Evolutionary conservation across 2,329 filamentous ascomycete genomes (phyloP).

Genomic region (Sporothrix phasma): DNA sequence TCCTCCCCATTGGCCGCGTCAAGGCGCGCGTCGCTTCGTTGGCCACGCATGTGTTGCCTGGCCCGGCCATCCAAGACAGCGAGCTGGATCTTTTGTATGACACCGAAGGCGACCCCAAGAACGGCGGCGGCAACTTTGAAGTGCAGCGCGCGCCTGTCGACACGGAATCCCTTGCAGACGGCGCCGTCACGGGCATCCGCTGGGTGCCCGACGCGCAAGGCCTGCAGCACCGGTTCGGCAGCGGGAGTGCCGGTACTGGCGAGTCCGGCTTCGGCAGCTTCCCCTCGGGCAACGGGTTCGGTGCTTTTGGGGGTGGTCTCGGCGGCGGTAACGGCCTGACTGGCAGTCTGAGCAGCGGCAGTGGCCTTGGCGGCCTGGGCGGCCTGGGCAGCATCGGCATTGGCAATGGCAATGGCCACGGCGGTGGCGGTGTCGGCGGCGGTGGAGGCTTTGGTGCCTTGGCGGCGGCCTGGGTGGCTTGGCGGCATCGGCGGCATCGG

Average conservation of each 20-base stretch:
- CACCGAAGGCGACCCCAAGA: slow-evolving; percentile 74
- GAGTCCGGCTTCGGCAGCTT: slow-evolving; percentile 25
- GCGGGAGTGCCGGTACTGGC: slow-evolving; percentile 23
- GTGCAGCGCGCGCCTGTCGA: slow-evolving; percentile 35
- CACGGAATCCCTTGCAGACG: slow-evolving; percentile 29
- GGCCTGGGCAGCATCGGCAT: slow-evolving; percentile 20
- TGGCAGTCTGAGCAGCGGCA: neutral
- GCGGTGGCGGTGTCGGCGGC: neutral
- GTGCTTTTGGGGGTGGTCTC: neutral
- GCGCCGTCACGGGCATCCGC: slow-evolving; percentile 35
- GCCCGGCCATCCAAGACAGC: slow-evolving; percentile 38
- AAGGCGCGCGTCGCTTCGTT: slow-evolving; percentile 54
- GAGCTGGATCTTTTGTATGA: slow-evolving; percentile 82
- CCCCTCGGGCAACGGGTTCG: neutral
- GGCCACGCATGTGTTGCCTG: neutral
- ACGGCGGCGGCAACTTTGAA: slow-evolving; percentile 84
- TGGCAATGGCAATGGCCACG: neutral
- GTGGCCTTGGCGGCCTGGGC: neutral
- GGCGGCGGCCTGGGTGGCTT: neutral
- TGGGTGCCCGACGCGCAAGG: slow-evolving; percentile 40
- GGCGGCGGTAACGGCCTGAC: neutral
- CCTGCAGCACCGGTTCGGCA: slow-evolving; percentile 22
- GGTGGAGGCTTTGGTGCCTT: neutral
- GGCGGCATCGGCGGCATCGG: no score
- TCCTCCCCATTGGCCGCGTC: slow-evolving; percentile 59